Evolutionary conservation across 75 land plant species (phyloP), one percentile per base, ranked within the genome.

Genomic region (Picea sitchensis): DNA sequence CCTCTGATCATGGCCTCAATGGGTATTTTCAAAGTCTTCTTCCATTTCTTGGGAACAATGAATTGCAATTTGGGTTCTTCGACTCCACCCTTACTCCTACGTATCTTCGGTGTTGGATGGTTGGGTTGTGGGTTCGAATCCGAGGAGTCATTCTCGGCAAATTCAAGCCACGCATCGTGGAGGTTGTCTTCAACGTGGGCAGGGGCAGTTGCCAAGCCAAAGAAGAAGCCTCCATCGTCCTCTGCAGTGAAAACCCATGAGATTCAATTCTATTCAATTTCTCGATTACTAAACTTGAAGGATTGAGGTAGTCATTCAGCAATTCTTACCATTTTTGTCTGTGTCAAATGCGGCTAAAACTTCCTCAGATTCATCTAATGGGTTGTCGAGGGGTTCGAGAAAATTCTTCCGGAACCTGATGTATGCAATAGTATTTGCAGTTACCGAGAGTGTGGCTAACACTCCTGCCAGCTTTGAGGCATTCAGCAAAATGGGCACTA

Each of bases 161-260:
- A 98, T 76, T 92, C 90, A 61, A 98, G 90, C 99, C 99, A 98
- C 14, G 99, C 94, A 85, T 95, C 99, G 77, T 98, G 54, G 14
- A 98, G 93, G 72, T 84, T 81, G 80, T 98, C 99, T 77, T 98
- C 99, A 38, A 95, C 99, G 79, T 98, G 99, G 31, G 99, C 99
- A 21, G 99, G 99, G 21, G 99, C 99, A 21, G 99, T 98, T 32
- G 99, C 99, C 73, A 98, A 81, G 30, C 96, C 99, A 64, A 98
- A 98, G 84, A 98, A 98, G 87, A 97, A 97, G 72, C 86, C 88
- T 34, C 89, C 77, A 51, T 90, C 96, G 59, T 87, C 94, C 4
- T 85, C 94, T 86, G 79, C 81, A 7, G 17, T 36, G 47, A 6
- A 44, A 41, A 17, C 9, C 44, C 8, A 56, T 18, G 3, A 76